Base-by-base conservation (phyloP, 345 rosid species). In the Nasturtium officinale region DNA sequence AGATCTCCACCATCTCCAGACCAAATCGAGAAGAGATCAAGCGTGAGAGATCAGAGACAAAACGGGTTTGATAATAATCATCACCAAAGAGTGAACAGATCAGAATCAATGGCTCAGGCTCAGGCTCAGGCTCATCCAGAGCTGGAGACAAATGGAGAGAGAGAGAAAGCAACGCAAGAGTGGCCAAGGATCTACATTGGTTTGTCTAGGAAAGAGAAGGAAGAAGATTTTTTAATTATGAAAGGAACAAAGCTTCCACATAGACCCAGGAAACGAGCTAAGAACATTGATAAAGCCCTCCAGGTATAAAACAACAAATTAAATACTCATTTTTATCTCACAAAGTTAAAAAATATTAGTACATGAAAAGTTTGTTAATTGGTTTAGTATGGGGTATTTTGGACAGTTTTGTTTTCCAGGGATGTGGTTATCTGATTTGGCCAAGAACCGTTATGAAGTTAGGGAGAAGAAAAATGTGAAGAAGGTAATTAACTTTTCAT, bases 351-450 rank as follows among this genome's bases (percentile, higher is more conserved):
- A 56, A 28, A 20, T 2, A 29, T 1, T 7, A 16, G 32, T 23
- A 9, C 23, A 52, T 35, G 20, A 21, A 21, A 29, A 20, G 46
- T 51, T 68, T 75, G 61, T 38, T 54, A 9, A 45, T 52, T 13
- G 52, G 33, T 30, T 54, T 50, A 51, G 15, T 57, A 43, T 60
- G 45, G 28, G 7, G 60, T 9, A 67, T 59, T 59, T 28, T 56
- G 79, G 79, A 83, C 85, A 87, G 92, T 86, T 75, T 79, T 84
- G 92, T 78, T 87, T 80, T 69, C 92, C 92, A 63, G 92, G 92
- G 82, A 82, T 87, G 90, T 87, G 87, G 87, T 73, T 87, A 7
- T 69, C 92, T 30, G 88, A 86, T 70, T 82, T 87, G 78, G 79
- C 90, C 23, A 87, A 83, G 86, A 80, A 79, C 71, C 78, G 92